Conservation (phyloP, 2,329 filamentous ascomycete species). For the Alternaria arbusti region DNA sequence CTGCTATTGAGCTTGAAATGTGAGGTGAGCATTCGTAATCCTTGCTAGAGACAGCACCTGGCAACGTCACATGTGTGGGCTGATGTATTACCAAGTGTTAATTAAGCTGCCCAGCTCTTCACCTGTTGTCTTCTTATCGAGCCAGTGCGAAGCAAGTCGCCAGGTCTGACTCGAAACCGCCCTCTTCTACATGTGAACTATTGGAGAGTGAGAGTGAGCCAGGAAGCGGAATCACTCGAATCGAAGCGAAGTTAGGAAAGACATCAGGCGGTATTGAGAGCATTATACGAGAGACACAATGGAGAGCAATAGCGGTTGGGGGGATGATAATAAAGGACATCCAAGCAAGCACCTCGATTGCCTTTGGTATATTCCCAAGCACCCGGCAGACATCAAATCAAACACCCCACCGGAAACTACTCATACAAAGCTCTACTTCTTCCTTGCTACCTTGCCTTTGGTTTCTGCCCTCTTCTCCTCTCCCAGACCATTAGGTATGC, state of each 20-base stretch:
- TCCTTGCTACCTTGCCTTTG: background rate
- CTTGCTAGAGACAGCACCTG: background rate
- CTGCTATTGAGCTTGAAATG: background rate
- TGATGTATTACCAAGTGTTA: background rate
- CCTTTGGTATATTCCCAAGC: background rate
- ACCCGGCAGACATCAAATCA: background rate
- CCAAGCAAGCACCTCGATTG: background rate
- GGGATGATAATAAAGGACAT: background rate
- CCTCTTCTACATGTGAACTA: background rate
- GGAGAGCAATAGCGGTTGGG: background rate
- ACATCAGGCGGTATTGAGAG: background rate
- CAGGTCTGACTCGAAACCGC: background rate
- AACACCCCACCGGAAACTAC: background rate
- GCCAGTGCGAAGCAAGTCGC: background rate
- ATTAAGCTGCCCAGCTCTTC: background rate
- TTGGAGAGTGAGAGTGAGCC: background rate
- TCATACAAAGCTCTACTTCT: background rate
- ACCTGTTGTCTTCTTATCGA: background rate
- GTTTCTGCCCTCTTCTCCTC: constrained; percentile 63
- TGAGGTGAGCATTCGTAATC: background rate
- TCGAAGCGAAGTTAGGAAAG: background rate
- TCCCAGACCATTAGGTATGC: constrained; percentile 98
- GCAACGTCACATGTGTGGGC: background rate
- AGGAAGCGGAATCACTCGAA: background rate
- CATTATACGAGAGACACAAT: background rate